Conservation (phyloP, 345 rosid genomes). For the Hibiscus tridactylites region DNA sequence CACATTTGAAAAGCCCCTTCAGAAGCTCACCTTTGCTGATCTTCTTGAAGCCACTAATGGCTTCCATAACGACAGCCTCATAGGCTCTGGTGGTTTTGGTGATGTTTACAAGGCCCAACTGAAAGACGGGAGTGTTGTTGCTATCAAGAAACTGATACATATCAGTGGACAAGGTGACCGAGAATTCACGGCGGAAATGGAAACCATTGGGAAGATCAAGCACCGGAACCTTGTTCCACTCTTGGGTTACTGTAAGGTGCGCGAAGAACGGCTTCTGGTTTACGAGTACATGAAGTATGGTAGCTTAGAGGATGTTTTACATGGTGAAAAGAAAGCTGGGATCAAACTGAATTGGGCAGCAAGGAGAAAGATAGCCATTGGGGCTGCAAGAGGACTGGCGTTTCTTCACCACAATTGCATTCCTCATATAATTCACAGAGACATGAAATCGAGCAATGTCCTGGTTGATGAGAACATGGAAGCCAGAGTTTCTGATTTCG, state of each 20-base stretch:
- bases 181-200: conserved; percentile 96
- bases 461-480: conserved; percentile 77
- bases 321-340: conserved; percentile 50
- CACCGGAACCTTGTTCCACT: conserved; percentile 89
- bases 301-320: conserved; percentile 89
- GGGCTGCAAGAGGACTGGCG: conserved; percentile 83
- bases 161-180: conserved; percentile 95
- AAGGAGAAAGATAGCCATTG: conserved; percentile 76
- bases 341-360: conserved; percentile 74
- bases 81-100: conserved; percentile 96
- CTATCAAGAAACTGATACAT: conserved; percentile 88
- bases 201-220: conserved; percentile 93
- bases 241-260: conserved; percentile 82
- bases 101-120: conserved; percentile 85
- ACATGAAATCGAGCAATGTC: conserved; percentile 98
- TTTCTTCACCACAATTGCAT: conserved; percentile 86
- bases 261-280: conserved; percentile 86
- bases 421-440: conserved; percentile 90
- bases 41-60: conserved; percentile 90
- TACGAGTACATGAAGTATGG: conserved; percentile 94
- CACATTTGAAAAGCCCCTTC: conserved; percentile 76
- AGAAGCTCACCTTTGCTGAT: conserved; percentile 82
- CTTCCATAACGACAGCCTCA: conserved; percentile 71
- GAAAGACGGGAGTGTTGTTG: conserved; percentile 82
- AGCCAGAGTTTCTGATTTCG: conserved; percentile 93